Conservation (phyloP, 225 moss, liverwort and hornwort genomes). For the Pseudisothecium myosuroides region DNA sequence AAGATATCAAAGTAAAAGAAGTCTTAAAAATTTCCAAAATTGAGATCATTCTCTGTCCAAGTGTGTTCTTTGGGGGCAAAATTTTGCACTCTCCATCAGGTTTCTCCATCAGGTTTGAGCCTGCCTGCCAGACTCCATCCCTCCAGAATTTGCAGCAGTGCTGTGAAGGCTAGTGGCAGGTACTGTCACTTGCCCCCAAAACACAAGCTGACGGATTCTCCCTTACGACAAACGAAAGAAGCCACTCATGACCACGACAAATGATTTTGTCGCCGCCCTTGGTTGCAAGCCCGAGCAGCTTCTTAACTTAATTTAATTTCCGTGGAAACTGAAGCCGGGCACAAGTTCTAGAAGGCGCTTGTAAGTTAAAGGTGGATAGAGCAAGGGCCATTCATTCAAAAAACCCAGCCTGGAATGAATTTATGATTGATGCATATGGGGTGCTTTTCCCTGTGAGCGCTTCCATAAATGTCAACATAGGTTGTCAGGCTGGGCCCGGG, state of each 20-base stretch:
- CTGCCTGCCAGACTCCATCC: not conserved
- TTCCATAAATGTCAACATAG: not conserved
- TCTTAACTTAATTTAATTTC: not conserved
- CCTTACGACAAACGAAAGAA: not conserved
- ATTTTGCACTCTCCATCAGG: not conserved
- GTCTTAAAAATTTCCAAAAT: no score
- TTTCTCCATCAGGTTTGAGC: no score
- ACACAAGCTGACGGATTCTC: not conserved
- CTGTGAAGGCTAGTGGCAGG: not conserved
- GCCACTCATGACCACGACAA: not conserved
- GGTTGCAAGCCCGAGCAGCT: not conserved
- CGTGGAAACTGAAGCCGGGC: no score
- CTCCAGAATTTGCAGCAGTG: not conserved
- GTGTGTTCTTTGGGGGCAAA: no score
- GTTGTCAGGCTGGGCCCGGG: not conserved
- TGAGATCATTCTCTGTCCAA: no score
- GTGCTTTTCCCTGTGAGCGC: not conserved
- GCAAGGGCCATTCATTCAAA: not conserved
- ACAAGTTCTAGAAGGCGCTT: not conserved
- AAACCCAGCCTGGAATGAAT: not conserved
- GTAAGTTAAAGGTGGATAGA: not conserved
- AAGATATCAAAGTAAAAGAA: no score
- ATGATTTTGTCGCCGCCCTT: not conserved
- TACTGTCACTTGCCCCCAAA: not conserved
- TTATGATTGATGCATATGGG: not conserved